Evolutionary conservation across 768 basidiomycete genomes (phyloP), one percentile per base, ranked within the genome.

Genomic region (Myochromella boudieri): DNA sequence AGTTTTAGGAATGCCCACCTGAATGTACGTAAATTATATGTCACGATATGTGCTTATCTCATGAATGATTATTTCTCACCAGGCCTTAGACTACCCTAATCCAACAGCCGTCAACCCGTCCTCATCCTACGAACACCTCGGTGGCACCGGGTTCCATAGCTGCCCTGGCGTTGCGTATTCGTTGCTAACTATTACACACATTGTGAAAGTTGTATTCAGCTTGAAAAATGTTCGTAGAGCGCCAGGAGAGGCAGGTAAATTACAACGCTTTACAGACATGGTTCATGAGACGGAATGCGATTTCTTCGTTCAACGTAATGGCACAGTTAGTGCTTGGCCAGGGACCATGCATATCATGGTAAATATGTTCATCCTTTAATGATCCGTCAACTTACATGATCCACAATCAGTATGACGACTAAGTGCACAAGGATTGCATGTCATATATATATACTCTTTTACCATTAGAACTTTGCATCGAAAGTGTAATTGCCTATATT

Each of bases 211-310:
- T n/a, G 61, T 81, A 25, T 77, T 79, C 64, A 67, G 49, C 37
- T 52, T 72, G 25, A 65, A 69, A 52, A 75, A 75, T 52, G 48
- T 80, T 27, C 70, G 74, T 18, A 72, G 75, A 26, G 78, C 75
- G 1, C 62, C 69, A 11, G 78, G 76, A 1, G 55, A 64, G 38
- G 60, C 70, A 9, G 80, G 80, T 1, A 54, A 49, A 25, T 61
- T 78, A 17, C 57, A 59, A 18, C 57, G 66, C 4, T 70, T 70
- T 50, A 53, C 54, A 36, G 58, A 54, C 10, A 29, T 57, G 8
- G 42, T 68, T 10, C 60, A 63, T 29, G 64, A 68, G 45, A 68
- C 68, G 8, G 71, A 70, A 45, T 63, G 60, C 27, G 65, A 68
- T 41, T 60, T 62, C 14, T 70, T 60, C 49, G 28, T 70, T 29